Percentiles rank a stretch among this genome's conserved stretches.
phyloP scores from a whole-genome alignment of 2,329 filamentous ascomycete genomes.

The Penicillium sp. region DNA sequence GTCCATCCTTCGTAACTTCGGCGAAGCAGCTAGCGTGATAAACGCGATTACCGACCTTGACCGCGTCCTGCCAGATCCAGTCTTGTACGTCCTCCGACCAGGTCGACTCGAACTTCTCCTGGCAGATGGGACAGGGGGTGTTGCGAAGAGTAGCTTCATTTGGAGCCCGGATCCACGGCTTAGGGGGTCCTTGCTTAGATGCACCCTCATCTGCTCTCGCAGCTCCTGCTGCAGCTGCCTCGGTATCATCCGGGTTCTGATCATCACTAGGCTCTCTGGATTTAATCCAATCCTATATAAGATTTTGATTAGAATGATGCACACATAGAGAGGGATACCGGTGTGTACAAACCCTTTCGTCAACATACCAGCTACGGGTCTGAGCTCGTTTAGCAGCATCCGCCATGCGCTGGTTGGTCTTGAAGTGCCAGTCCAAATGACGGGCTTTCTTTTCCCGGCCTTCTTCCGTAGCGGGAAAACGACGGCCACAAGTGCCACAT shows the following conservation, averaged over 20 bases:
- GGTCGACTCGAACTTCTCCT: slow-evolving; percentile 86
- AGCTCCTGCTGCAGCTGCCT: slow-evolving; percentile 38
- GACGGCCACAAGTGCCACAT: slow-evolving; percentile 84
- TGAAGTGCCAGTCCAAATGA: slow-evolving; percentile 98
- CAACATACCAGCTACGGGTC: slow-evolving; percentile 91
- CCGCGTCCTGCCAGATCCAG: slow-evolving; percentile 92
- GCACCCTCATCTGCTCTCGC: slow-evolving; percentile 37
- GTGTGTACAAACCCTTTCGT: slow-evolving; percentile 63
- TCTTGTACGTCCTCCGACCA: slow-evolving; percentile 93
- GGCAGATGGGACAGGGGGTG: slow-evolving; percentile 84
- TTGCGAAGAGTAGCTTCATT: slow-evolving; percentile 70
- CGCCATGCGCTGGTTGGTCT: slow-evolving; percentile 79
- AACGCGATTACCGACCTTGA: slow-evolving; percentile 69
- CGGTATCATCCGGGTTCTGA: slow-evolving; percentile 41
- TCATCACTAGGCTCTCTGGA: slow-evolving; percentile 74
- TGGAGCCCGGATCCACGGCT: slow-evolving; percentile 75
- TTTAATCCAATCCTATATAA: slow-evolving; percentile 74
- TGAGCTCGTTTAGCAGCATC: slow-evolving; percentile 82
- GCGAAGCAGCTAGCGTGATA: slow-evolving; percentile 88
- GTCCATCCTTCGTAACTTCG: slow-evolving; percentile 67
- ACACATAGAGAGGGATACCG: slow-evolving; percentile 2
- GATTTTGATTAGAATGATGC: slow-evolving; percentile 17
- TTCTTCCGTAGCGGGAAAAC: slow-evolving; percentile 71
- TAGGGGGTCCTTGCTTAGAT: slow-evolving; percentile 53
- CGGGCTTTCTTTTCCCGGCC: slow-evolving; percentile 80